Conservation (phyloP, 371 early-diverging fungal genomes). For the Mucor indicus region DNA sequence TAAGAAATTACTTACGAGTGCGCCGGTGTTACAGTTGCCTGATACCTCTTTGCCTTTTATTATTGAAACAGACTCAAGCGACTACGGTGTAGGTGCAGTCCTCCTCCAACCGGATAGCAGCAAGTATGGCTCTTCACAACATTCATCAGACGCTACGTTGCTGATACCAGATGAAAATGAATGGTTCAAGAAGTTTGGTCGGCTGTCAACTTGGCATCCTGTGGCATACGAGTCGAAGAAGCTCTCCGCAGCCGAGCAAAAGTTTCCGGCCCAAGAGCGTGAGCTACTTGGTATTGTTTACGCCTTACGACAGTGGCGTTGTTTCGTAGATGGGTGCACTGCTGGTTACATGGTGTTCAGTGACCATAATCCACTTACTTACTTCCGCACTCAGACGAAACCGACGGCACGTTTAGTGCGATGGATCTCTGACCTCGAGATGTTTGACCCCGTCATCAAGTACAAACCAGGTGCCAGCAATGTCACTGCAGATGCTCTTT, state of each 20-base stretch:
- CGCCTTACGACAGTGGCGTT: conserved; percentile 29
- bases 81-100: neutral
- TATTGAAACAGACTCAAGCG: neutral
- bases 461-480: conserved; percentile 29
- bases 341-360: conserved; percentile 15
- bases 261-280: conserved; percentile 31
- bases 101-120: conserved; percentile 1
- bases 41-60: neutral
- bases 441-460: conserved; percentile 25
- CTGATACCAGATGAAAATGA: too few species aligned
- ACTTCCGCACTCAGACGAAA: conserved; percentile 22
- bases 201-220: conserved; percentile 6
- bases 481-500: conserved; percentile 11
- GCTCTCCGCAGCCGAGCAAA: conserved; percentile 18
- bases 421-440: conserved; percentile 28
- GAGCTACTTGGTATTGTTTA: conserved; percentile 34
- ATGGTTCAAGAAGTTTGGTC: too few species aligned
- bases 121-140: too few species aligned
- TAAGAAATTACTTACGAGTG: neutral
- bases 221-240: conserved; percentile 36
- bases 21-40: neutral
- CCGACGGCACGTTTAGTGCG: conserved; percentile 17
- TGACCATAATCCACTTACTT: conserved; percentile 24
- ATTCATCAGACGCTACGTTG: too few species aligned
- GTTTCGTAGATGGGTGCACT: conserved; percentile 20